These are phyloP conservation scores for Massarina eburnea DNA, from an alignment of 2,329 filamentous ascomycete genomes.

Conservation along the genomic window DNA sequence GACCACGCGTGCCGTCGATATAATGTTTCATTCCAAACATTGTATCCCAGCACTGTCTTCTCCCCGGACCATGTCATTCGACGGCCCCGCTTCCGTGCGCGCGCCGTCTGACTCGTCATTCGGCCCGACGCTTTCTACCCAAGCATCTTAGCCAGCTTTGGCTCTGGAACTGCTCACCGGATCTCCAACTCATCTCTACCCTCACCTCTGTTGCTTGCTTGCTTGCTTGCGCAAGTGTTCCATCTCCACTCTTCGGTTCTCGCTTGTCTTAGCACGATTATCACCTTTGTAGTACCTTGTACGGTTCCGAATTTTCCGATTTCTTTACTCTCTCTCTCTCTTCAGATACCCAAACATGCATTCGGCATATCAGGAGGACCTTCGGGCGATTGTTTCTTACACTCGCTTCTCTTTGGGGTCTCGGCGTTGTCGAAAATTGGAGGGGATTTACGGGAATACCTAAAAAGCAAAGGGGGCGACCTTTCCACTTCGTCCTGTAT, in stretches of 20 bases:
- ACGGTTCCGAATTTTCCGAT: neutral
- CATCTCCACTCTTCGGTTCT: constrained; percentile 23
- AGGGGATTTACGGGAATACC: too few species aligned
- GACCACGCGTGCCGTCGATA: constrained; percentile 15
- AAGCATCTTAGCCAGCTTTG: constrained; percentile 8
- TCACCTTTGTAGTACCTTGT: neutral
- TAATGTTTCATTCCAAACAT: constrained; percentile 18
- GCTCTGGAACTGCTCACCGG: constrained; percentile 3
- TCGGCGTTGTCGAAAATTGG: constrained; percentile 1
- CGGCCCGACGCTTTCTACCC: neutral
- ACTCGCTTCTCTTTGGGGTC: neutral
- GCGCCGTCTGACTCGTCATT: neutral
- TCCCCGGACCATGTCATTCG: neutral
- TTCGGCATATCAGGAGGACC: neutral
- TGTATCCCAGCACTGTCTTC: constrained; percentile 2
- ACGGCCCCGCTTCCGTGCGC: neutral
- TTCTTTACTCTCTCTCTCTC: neutral
- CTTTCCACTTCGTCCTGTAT: too few species aligned
- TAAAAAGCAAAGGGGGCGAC: too few species aligned
- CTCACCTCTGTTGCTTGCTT: constrained; percentile 1
- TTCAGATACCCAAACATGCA: constrained; percentile 5
- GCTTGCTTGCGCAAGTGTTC: neutral
- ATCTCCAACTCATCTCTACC: neutral
- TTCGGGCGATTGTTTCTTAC: neutral
- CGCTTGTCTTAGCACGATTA: constrained; percentile 17